phyloP scores from a whole-genome alignment of 176 grass and related monocot species.

The Aegilops tauschii region DNA sequence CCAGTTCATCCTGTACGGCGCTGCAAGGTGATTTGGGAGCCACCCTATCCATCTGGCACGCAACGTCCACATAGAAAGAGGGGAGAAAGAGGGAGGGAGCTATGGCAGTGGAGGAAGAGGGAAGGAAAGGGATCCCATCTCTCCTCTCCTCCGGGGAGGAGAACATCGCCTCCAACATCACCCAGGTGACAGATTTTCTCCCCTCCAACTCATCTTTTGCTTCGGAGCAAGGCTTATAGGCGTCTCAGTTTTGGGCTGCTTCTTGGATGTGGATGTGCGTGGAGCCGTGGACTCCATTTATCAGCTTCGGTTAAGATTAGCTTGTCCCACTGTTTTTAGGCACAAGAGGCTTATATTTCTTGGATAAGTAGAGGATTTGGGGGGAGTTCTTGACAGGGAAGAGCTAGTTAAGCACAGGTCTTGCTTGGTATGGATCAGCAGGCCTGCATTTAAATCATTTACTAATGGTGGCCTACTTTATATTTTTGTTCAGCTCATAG shows the following conservation, averaged over 20 bases:
- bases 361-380: not conserved
- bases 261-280: not conserved
- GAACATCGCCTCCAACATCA: slow-evolving; percentile 33
- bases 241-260: not conserved
- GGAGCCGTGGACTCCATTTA: not conserved
- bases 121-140: slow-evolving; percentile 12
- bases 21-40: not conserved
- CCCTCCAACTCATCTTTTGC: not conserved
- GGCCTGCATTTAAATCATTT: too few species aligned
- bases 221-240: not conserved
- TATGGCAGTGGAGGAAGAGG: not conserved
- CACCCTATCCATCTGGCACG: too few species aligned
- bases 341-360: not conserved
- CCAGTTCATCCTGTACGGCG: not conserved
- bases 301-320: not conserved
- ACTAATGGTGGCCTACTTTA: not conserved
- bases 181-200: not conserved
- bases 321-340: not conserved
- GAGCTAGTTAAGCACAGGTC: not conserved
- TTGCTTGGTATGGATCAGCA: not conserved
- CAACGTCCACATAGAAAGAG: not conserved
- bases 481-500: slow-evolving; percentile 56
- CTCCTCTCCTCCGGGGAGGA: slow-evolving; percentile 1
- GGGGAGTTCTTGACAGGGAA: not conserved
- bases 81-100: not conserved